A percentile compares a stretch with the other conserved stretches of the same genome.
phyloP scores from a whole-genome alignment of 2,329 filamentous ascomycete genomes.

The Trichoderma gracile region DNA sequence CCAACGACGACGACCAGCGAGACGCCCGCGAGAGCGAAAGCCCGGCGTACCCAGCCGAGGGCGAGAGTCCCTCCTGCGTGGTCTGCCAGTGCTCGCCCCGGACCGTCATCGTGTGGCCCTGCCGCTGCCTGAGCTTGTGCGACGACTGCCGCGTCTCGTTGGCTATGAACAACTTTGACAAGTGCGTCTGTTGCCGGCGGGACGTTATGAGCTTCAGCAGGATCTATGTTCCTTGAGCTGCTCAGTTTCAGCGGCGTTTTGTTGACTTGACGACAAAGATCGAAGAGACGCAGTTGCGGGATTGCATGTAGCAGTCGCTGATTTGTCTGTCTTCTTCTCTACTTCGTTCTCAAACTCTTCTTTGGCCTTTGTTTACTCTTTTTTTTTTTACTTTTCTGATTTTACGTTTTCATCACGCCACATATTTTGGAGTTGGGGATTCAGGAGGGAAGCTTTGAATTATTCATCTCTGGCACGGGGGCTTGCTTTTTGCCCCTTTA shows the following conservation, averaged over 20 bases:
- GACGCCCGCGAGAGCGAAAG: background rate
- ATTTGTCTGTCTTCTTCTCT: background rate
- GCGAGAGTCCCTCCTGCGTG: conserved; percentile 77
- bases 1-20: conserved; percentile 22
- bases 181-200: conserved; percentile 89
- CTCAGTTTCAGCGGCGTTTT: background rate
- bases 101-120: conserved; percentile 94
- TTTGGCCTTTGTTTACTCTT: background rate
- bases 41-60: conserved; percentile 62
- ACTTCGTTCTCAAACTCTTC: background rate
- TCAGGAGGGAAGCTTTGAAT: background rate
- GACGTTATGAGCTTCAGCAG: conserved; percentile 87
- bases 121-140: conserved; percentile 88
- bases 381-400: background rate
- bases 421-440: conserved; percentile 12
- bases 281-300: background rate
- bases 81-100: conserved; percentile 86
- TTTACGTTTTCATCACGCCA: background rate
- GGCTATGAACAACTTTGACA: conserved; percentile 96
- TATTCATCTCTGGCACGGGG: background rate
- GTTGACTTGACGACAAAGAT: background rate
- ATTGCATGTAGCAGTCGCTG: background rate
- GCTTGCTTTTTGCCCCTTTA: background rate
- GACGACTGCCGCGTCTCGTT: conserved; percentile 93
- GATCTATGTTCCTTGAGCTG: conserved; percentile 72